Conservation (phyloP, 495 filamentous ascomycete species). For the Aspergillus indologenus region DNA sequence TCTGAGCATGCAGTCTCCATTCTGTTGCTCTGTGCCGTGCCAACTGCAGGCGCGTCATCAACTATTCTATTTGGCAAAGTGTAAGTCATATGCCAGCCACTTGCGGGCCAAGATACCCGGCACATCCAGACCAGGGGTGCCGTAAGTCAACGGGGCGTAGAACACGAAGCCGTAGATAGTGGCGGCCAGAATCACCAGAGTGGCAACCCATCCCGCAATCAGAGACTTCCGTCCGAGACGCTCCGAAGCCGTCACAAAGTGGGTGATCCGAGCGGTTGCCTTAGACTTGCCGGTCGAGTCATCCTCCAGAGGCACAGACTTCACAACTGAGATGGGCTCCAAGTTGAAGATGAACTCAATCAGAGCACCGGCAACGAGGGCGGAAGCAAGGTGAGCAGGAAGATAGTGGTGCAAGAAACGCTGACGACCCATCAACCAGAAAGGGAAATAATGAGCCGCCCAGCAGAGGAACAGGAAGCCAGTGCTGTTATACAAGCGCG, state of each 20-base stretch:
- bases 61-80: constrained; percentile 85
- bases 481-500: constrained; percentile 93
- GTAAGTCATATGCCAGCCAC: constrained; percentile 95
- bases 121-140: constrained; percentile 83
- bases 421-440: constrained; percentile 74
- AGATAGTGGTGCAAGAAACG: constrained; percentile 78
- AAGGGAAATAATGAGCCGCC: constrained; percentile 71
- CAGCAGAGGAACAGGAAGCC: constrained; percentile 95
- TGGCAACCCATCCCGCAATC: constrained; percentile 73
- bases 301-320: constrained; percentile 46
- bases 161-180: constrained; percentile 82
- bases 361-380: constrained; percentile 92
- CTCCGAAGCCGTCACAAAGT: constrained; percentile 69
- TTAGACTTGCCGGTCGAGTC: constrained; percentile 44
- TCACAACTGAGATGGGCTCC: constrained; percentile 57
- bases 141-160: constrained; percentile 93
- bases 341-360: constrained; percentile 95
- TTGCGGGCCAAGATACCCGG: constrained; percentile 80
- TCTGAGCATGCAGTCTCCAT: background rate
- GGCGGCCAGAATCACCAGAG: constrained; percentile 61
- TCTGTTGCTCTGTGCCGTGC: background rate
- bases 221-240: constrained; percentile 77
- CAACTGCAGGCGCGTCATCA: background rate
- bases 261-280: constrained; percentile 26
- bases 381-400: constrained; percentile 85